Conservation (phyloP, 768 basidiomycete species). For the Tylopilus felleus region DNA sequence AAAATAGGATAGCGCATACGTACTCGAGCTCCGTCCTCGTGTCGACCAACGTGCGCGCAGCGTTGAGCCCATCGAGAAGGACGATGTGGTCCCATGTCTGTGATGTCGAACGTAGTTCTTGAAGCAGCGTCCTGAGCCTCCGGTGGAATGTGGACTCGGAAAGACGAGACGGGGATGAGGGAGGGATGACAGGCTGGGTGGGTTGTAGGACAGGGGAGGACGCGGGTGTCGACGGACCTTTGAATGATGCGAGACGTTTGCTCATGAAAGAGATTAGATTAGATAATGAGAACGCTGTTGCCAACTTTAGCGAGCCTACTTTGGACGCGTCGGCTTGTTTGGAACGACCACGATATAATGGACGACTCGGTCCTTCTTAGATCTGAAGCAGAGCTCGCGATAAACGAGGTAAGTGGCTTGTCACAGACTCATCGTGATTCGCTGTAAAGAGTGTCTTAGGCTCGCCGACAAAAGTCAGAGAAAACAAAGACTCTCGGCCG, state of each 20-base stretch:
- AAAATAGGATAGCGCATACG: slow-evolving; percentile 27
- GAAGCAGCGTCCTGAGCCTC: slow-evolving; percentile 63
- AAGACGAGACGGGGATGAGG: slow-evolving; percentile 40
- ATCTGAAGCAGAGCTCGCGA: slow-evolving; percentile 31
- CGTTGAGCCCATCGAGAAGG: slow-evolving; percentile 72
- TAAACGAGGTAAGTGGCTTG: slow-evolving; percentile 24
- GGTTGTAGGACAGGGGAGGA: slow-evolving; percentile 56
- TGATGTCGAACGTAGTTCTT: slow-evolving; percentile 59
- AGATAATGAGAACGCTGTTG: slow-evolving; percentile 1
- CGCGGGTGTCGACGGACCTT: slow-evolving; percentile 73
- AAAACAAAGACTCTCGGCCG: slow-evolving; percentile 68
- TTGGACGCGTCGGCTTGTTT: neutral
- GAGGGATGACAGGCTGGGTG: slow-evolving; percentile 34
- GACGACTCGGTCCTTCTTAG: slow-evolving; percentile 29
- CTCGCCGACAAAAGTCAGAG: slow-evolving; percentile 70
- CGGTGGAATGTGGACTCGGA: slow-evolving; percentile 80
- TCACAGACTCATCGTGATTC: too few relatives aligned
- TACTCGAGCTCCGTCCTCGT: slow-evolving; percentile 84
- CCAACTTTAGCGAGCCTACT: neutral
- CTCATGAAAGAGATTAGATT: slow-evolving; percentile 38
- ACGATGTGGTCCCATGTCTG: slow-evolving; percentile 85
- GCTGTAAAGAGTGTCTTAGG: slow-evolving; percentile 42
- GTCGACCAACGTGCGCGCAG: slow-evolving; percentile 69
- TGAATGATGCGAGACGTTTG: slow-evolving; percentile 70
- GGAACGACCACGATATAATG: slow-evolving; percentile 15